These are phyloP conservation scores for Colletotrichum karsti DNA, from an alignment of 2,329 filamentous ascomycete genomes.

Conservation along the genomic window DNA sequence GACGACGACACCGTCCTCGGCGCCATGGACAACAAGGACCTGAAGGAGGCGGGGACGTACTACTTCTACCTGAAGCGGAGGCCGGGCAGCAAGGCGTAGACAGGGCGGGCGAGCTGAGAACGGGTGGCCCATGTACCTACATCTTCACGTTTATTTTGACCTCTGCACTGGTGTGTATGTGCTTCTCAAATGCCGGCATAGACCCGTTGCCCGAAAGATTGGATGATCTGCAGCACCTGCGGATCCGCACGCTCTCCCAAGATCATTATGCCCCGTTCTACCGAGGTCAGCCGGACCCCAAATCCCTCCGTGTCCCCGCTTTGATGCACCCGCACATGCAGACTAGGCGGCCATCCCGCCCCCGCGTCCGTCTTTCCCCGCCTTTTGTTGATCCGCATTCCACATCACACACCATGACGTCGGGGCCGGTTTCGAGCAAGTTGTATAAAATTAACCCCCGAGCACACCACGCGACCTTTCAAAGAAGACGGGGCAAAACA, in stretches of 20 bases:
- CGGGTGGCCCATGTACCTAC: not conserved
- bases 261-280: not conserved
- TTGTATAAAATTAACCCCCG: too few species aligned
- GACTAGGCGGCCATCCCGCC: not conserved
- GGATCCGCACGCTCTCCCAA: too few species aligned
- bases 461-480: too few species aligned
- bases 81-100: not conserved
- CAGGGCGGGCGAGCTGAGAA: too few species aligned
- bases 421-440: not conserved
- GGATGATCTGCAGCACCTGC: not conserved
- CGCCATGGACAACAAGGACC: slow-evolving; percentile 35
- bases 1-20: slow-evolving; percentile 35
- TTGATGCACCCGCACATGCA: not conserved
- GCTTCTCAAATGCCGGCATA: not conserved
- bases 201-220: not conserved
- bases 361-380: not conserved
- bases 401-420: not conserved
- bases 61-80: slow-evolving; percentile 35
- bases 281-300: not conserved
- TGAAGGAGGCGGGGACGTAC: slow-evolving; percentile 29
- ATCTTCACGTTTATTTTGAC: not conserved
- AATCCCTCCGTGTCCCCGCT: not conserved
- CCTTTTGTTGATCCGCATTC: not conserved
- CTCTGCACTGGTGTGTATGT: not conserved
- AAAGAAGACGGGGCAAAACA: too few species aligned